These are phyloP conservation scores for Penicillium argentinense DNA, from an alignment of 495 filamentous ascomycete species.

Conservation along the genomic window DNA sequence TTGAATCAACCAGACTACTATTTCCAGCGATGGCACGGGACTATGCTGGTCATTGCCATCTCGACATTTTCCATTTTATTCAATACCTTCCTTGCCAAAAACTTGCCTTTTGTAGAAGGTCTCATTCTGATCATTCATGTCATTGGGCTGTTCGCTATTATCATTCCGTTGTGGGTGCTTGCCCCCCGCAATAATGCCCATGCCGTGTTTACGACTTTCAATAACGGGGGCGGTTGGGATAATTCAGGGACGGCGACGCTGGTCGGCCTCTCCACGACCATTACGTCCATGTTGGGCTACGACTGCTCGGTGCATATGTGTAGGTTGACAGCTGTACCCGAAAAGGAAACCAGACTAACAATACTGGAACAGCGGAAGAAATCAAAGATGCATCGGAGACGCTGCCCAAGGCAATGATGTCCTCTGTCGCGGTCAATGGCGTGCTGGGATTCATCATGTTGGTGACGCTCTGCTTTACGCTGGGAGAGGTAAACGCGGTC, in stretches of 20 bases:
- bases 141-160: constrained; percentile 59
- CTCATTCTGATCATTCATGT: constrained; percentile 61
- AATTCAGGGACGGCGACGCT: constrained; percentile 52
- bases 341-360: not conserved
- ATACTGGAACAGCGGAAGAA: constrained; percentile 46
- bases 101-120: constrained; percentile 57
- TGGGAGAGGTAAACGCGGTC: constrained; percentile 50
- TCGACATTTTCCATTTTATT: constrained; percentile 51
- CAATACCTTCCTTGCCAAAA: constrained; percentile 54
- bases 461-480: constrained; percentile 52
- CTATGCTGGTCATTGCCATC: constrained; percentile 56
- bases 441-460: constrained; percentile 49
- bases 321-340: constrained; percentile 19
- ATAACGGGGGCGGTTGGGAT: constrained; percentile 56
- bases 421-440: constrained; percentile 49
- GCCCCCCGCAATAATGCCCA: constrained; percentile 43
- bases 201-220: constrained; percentile 53
- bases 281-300: constrained; percentile 53
- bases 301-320: constrained; percentile 60
- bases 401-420: constrained; percentile 56
- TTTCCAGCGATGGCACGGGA: constrained; percentile 59
- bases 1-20: constrained; percentile 48
- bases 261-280: constrained; percentile 54
- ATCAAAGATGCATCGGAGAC: constrained; percentile 55
- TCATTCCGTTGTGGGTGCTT: constrained; percentile 59